Evolutionary conservation across 352 stramenopile species (phyloP), one percentile per base, ranked within the genome.

Genomic region (Globisporangium nodosum): DNA sequence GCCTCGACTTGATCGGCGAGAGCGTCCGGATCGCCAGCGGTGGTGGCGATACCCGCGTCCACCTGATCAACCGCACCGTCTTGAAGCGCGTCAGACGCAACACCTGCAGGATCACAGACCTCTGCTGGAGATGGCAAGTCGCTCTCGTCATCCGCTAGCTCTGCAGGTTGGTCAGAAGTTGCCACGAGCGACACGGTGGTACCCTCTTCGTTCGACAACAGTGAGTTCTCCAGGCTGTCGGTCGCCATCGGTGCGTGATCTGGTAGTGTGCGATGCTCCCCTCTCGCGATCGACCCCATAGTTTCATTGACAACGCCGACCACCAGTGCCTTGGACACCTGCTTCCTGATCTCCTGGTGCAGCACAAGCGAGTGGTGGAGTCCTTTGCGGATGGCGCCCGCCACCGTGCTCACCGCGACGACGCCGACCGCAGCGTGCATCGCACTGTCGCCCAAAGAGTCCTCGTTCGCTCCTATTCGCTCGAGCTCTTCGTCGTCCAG

Each of bases 331-430:
- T 20, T 56, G 33, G 33, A 56, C 12, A 49, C 45, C 2, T 49
- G 45, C 21, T 49, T 27, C 16, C 45, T 20, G n/a, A 49, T 21
- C 20, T 49, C 45, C 8, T 49, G 45, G 45, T 49, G 45, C 0
- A 27, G 45, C 24, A 49, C 45, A 12, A 49, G 45, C n/a, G 45
- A 49, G n/a, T 49, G 45, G 24, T 31, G 45, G n/a, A 49, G 45
- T 15, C 45, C 45, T 49, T 13, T 49, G 8, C 21, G 20, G 5
- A 49, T 15, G 20, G 13, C 24, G 13, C 8, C n/a, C 3, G 24
- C n/a, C 45, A 49, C 45, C 0, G 20, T 13, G 20, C 5, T 31
- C 12, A 8, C 13, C 45, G 45, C 45, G 31, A 49, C 24, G n/a
- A 49, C 11, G 45, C 45, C 13, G n/a, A 31, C 45, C 1, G 45